Evolutionary conservation across 1,284 basidiomycete genomes (phyloP), one percentile per base, ranked within the genome.

Genomic region (Tylopilus orsonianus): DNA sequence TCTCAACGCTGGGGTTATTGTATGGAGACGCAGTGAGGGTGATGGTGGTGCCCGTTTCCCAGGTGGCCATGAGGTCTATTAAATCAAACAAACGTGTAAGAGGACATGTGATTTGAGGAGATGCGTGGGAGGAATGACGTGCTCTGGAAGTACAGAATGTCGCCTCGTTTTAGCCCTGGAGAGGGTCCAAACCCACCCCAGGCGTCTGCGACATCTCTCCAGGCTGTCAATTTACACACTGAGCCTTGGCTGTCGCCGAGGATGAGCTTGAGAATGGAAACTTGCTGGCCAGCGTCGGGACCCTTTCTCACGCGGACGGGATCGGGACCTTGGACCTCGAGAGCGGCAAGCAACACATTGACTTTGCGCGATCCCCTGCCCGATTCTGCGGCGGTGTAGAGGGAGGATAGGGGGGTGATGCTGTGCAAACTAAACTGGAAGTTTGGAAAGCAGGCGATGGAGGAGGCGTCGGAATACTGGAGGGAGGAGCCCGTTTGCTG

Each of bases 321-420:
- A 53, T 85, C 81, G 2, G 86, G 87, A 0, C 86, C 87, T 40
- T 89, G 86, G 13, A 86, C 75, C 62, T 90, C 87, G 39, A 90
- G 68, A 2, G 78, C 75, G 4, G 82, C 86, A 5, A 83, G 71
- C 6, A 90, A 71, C 4, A 85, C 53, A 35, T 72, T 77, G 8
- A 83, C 72, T 55, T 81, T 86, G 14, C 55, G 53, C 13, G 70
- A 63, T 18, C 59, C 64, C 43, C 58, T 70, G 3, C 53, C 49
- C 7, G 58, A 54, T 61, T 53, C 53, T 2, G 58, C 50, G 14
- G 49, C 19, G 2, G 18, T n/a, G 24, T 46, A 59, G 5, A 79
- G 65, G 1, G 68, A 56, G 6, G 73, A 67, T 3, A 87, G 67
- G 2, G 77, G 65, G 0, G 77, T 74, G 16, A 88, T 63, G 0